Conservation (phyloP, 306 rosid species). For the Rubus idaeus region DNA sequence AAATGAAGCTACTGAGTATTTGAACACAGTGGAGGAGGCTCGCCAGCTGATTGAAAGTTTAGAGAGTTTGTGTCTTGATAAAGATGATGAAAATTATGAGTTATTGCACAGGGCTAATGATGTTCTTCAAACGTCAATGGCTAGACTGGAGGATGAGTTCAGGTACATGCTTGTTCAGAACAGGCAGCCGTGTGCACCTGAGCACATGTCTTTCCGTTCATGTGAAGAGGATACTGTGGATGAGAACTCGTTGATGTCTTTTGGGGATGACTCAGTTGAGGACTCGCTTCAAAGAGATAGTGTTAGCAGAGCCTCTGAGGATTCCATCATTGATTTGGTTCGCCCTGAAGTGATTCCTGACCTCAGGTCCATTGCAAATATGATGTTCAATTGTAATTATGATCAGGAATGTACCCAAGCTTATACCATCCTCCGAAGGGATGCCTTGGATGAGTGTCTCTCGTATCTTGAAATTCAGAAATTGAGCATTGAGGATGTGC, state of each 20-base stretch:
- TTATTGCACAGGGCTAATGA: constrained; percentile 52
- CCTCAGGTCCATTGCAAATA: constrained; percentile 61
- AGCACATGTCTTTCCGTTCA: constrained; percentile 69
- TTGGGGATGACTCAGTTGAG: constrained; percentile 72
- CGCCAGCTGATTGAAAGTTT: constrained; percentile 51
- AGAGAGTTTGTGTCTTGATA: constrained; percentile 50
- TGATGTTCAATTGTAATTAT: constrained; percentile 68
- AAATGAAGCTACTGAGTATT: constrained; percentile 60
- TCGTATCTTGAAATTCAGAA: constrained; percentile 78
- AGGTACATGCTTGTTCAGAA: constrained; percentile 62
- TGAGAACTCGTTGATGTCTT: constrained; percentile 60
- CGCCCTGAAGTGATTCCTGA: constrained; percentile 61
- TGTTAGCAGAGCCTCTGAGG: constrained; percentile 59
- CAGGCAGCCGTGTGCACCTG: constrained; percentile 71
- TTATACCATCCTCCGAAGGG: constrained; percentile 62
- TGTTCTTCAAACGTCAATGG: constrained; percentile 89
- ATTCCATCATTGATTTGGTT: constrained; percentile 62
- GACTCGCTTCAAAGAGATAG: constrained; percentile 59
- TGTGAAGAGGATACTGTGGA: constrained; percentile 63
- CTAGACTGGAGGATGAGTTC: constrained; percentile 80
- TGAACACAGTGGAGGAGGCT: constrained; percentile 61
- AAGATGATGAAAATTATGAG: constrained; percentile 48
- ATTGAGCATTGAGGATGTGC: constrained; percentile 79
- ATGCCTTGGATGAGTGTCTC: constrained; percentile 83
- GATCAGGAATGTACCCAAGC: constrained; percentile 73